Base-by-base conservation (phyloP, 2,329 filamentous ascomycete genomes). In the Xylaria sp. region DNA sequence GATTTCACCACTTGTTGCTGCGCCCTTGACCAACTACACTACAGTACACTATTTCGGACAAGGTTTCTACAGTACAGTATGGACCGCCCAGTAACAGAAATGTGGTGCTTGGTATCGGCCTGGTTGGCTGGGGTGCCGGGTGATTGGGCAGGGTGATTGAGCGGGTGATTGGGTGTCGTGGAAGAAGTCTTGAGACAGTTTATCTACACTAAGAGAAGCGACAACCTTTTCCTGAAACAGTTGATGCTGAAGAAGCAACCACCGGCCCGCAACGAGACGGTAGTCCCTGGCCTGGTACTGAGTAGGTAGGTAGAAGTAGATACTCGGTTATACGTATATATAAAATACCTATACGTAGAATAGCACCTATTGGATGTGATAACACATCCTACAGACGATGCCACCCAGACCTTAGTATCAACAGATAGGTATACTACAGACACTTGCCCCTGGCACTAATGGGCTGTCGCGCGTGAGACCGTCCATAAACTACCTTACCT, bases 171-270 rank as follows among this genome's bases (percentile, higher is more conserved):
- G 33, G 53, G n/a, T 17, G 23, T 68, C 65, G 68, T 67, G 66
- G 64, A 68, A 54, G 40, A 49, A 64, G 69, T 71, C 69, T 66
- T 68, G 69, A 60, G 57, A 65, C 66, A 46, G 60, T n/a, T n/a
- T n/a, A n/a, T n/a, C n/a, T n/a, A n/a, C n/a, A 49, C 44, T 54
- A 60, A 63, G 66, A 53, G 19, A 23, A 33, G 35, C 33, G 37
- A 27, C 44, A 31, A 23, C 8, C 19, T 29, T 55, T 33, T n/a
- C n/a, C n/a, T 37, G 38, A 43, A 49, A 54, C 44, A 43, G 17
- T 31, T 52, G 37, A 55, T 49, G 56, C 60, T 38, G 43, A 40
- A 60, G 40, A 27, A 37, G 49, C 56, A 38, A 58, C 47, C 54
- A 33, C 25, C 7, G 8, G 13, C 13, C 17, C 13, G 29, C 29